Conservation (phyloP, 2,329 filamentous ascomycete genomes). For the Didymella sp. region DNA sequence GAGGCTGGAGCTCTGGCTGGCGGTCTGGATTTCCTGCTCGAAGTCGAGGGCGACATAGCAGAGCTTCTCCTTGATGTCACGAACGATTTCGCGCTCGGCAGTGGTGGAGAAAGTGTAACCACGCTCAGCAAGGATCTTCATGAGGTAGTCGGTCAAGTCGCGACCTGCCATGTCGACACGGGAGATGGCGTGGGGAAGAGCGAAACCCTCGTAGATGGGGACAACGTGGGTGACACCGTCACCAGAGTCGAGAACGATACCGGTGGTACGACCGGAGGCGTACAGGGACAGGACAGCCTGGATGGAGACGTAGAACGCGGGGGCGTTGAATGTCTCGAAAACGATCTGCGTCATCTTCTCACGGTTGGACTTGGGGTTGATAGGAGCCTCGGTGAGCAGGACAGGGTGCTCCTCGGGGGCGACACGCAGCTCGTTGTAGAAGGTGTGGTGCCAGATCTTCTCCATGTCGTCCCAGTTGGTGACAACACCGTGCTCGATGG, state of each 20-base stretch:
- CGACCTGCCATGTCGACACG: slow-evolving; percentile 99
- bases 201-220: slow-evolving; percentile 99
- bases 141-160: slow-evolving; percentile 99
- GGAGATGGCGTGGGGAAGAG: slow-evolving; percentile 98
- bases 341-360: slow-evolving; percentile 99
- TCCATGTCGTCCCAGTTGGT: slow-evolving; percentile 99
- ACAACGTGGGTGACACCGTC: slow-evolving; percentile 99
- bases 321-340: slow-evolving; percentile 99
- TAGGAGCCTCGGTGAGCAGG: slow-evolving; percentile 97
- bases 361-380: slow-evolving; percentile 99
- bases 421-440: slow-evolving; percentile 99
- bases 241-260: slow-evolving; percentile 99
- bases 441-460: slow-evolving; percentile 99
- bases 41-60: slow-evolving; percentile 99
- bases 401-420: slow-evolving; percentile 99
- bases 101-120: slow-evolving; percentile 99
- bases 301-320: slow-evolving; percentile 99
- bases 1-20: slow-evolving; percentile 96
- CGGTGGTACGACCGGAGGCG: slow-evolving; percentile 99
- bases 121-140: slow-evolving; percentile 99
- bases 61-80: slow-evolving; percentile 99
- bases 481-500: slow-evolving; percentile 99
- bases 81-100: slow-evolving; percentile 99
- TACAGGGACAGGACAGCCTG: slow-evolving; percentile 99
- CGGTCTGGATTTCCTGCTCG: slow-evolving; percentile 99